phyloP scores from a whole-genome alignment of 495 filamentous ascomycete species.

The Neurospora sp. region DNA sequence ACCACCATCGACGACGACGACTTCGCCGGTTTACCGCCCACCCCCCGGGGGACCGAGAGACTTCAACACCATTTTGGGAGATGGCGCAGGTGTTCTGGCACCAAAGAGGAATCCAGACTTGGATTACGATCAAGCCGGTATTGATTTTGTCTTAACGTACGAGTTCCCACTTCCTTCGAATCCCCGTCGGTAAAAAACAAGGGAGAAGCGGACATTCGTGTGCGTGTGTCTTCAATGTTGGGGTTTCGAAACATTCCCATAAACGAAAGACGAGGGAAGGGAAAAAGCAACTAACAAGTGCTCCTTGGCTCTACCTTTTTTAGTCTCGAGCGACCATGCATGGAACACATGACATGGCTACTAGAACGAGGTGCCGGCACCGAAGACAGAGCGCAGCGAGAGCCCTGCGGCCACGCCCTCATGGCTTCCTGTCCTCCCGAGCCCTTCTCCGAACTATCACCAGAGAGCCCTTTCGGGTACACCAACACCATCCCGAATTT shows the following conservation, averaged over 20 bases:
- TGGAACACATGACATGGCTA: conserved; percentile 81
- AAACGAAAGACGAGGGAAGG: background rate
- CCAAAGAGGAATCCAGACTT: conserved; percentile 33
- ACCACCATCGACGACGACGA: conserved; percentile 29
- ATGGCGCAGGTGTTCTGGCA: conserved; percentile 5
- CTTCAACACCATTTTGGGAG: conserved; percentile 9
- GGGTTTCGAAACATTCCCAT: background rate
- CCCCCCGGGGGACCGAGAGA: background rate
- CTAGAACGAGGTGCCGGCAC: conserved; percentile 46
- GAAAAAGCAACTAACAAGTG: conserved; percentile 11
- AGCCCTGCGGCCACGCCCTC: conserved; percentile 67
- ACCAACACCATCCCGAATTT: conserved; percentile 7
- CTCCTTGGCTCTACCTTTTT: conserved; percentile 8
- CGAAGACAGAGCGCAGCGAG: conserved; percentile 23
- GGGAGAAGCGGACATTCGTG: background rate
- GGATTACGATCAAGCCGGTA: conserved; percentile 81
- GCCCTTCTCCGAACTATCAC: conserved; percentile 34
- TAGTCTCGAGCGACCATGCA: conserved; percentile 91
- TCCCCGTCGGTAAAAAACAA: background rate
- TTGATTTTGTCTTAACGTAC: conserved; percentile 96
- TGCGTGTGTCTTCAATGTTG: background rate
- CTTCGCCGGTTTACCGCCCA: conserved; percentile 2
- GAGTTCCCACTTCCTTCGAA: conserved; percentile 29
- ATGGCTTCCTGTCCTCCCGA: conserved; percentile 82
- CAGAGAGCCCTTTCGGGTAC: conserved; percentile 43